Evolutionary conservation across 2,329 filamentous ascomycete genomes (phyloP).

Genomic region (Diaporthe vexans): DNA sequence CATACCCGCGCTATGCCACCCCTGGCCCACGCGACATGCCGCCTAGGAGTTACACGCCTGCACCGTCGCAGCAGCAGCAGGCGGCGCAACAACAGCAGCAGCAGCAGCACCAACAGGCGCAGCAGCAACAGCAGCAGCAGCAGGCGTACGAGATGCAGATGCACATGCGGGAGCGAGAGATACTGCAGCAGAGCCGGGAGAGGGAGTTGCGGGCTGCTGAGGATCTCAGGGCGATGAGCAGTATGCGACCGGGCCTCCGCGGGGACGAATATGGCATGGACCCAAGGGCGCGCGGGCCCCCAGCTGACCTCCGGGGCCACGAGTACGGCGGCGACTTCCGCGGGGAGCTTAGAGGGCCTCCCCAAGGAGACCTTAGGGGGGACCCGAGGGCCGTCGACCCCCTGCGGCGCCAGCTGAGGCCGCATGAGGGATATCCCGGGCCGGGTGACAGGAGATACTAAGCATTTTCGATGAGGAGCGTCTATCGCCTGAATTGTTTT

Average conservation of each 20-base stretch:
- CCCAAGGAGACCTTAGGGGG: constrained; percentile 14
- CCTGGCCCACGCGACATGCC: constrained; percentile 39
- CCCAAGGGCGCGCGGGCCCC: constrained; percentile 31
- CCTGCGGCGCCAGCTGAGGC: constrained; percentile 36
- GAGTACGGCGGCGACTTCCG: constrained; percentile 37
- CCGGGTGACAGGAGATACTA: constrained; percentile 40
- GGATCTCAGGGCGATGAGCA: constrained; percentile 37
- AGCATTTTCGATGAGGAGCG: not conserved
- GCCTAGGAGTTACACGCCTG: constrained; percentile 39
- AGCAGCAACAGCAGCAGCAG: constrained; percentile 19
- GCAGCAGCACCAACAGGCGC: constrained; percentile 4
- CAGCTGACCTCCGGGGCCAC: constrained; percentile 12
- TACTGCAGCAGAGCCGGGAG: constrained; percentile 29
- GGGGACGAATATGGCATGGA: constrained; percentile 33
- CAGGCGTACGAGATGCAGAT: constrained; percentile 36
- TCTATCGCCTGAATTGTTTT: not conserved
- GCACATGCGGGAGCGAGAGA: constrained; percentile 36
- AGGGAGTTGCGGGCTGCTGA: constrained; percentile 33
- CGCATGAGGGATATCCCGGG: constrained; percentile 38
- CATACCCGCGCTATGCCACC: constrained; percentile 38
- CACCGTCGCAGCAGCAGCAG: constrained; percentile 23
- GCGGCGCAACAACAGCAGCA: constrained; percentile 2
- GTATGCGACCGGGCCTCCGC: constrained; percentile 36
- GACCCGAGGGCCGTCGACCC: constrained; percentile 35
- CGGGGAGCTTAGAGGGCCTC: constrained; percentile 36